A percentile compares a stretch with the other conserved stretches of the same genome.
Conservation (phyloP, 2,329 filamentous ascomycete species). For the Helotiales sp. region DNA sequence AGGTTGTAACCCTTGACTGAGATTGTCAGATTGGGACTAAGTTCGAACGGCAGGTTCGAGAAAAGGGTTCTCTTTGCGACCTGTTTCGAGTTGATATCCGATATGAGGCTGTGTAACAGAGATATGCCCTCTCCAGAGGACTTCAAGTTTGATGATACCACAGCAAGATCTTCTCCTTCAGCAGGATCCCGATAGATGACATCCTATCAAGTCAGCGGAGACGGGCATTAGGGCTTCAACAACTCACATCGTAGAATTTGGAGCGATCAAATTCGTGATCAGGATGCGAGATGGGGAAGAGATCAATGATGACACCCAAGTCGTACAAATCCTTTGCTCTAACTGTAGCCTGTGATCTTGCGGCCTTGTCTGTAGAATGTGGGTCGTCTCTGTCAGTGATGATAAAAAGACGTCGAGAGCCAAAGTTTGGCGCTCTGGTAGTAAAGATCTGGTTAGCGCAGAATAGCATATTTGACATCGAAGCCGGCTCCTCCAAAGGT, state of each 20-base stretch:
- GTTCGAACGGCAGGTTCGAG: constrained; percentile 82
- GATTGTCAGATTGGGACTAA: constrained; percentile 83
- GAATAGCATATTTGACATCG: constrained; percentile 90
- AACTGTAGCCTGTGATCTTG: constrained; percentile 78
- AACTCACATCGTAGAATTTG: constrained; percentile 86
- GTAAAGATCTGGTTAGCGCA: constrained; percentile 97
- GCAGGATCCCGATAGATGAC: constrained; percentile 84
- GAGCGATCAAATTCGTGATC: constrained; percentile 77
- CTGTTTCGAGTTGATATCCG: constrained; percentile 89
- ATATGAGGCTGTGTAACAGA: constrained; percentile 78
- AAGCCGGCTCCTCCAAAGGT: constrained; percentile 70
- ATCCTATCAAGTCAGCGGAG: constrained; percentile 59
- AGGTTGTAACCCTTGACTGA: constrained; percentile 93
- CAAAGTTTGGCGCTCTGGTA: constrained; percentile 91
- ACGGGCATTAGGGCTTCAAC: neutral
- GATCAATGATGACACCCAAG: constrained; percentile 85
- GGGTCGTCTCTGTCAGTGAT: constrained; percentile 95
- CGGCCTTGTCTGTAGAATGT: constrained; percentile 72
- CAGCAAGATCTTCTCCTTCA: constrained; percentile 69
- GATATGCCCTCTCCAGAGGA: constrained; percentile 76
- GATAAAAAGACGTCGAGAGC: constrained; percentile 89
- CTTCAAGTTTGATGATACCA: constrained; percentile 60
- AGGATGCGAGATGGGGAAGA: constrained; percentile 82
- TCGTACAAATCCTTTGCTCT: constrained; percentile 95
- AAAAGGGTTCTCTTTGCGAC: constrained; percentile 86